A percentile compares a stretch with the other conserved stretches of the same genome.
Conservation (phyloP, 345 rosid genomes). For the Durio zibethinus region DNA sequence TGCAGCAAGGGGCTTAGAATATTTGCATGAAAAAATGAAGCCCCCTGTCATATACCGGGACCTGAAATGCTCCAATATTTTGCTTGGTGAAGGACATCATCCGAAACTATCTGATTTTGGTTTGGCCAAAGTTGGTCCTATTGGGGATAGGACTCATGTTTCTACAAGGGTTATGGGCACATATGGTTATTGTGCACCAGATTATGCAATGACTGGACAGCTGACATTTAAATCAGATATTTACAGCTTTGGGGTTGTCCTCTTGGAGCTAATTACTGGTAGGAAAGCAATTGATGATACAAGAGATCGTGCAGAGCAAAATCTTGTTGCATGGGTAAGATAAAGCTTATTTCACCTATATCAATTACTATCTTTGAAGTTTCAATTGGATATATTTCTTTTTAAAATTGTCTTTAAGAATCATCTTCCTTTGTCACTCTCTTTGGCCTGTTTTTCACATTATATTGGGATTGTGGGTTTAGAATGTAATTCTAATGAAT, state of each 20-base stretch:
- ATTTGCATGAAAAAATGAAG: conserved; percentile 69
- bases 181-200: conserved; percentile 93
- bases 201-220: conserved; percentile 94
- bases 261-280: conserved; percentile 87
- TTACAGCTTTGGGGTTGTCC: conserved; percentile 91
- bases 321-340: conserved; percentile 90
- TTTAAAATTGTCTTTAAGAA: background rate
- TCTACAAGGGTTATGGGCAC: conserved; percentile 98
- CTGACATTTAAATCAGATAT: conserved; percentile 86
- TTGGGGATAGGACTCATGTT: conserved; percentile 85
- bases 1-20: conserved; percentile 80
- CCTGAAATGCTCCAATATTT: conserved; percentile 79
- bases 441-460: background rate
- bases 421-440: background rate
- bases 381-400: background rate
- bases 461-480: background rate
- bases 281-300: conserved; percentile 69
- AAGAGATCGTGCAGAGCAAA: conserved; percentile 53
- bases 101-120: conserved; percentile 92
- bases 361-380: background rate
- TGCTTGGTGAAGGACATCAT: conserved; percentile 71
- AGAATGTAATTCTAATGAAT: background rate
- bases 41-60: conserved; percentile 91
- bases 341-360: background rate
- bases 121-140: conserved; percentile 91